Evolutionary conservation across 441 rosid species (phyloP).

Genomic region (Gossypium laxum): DNA sequence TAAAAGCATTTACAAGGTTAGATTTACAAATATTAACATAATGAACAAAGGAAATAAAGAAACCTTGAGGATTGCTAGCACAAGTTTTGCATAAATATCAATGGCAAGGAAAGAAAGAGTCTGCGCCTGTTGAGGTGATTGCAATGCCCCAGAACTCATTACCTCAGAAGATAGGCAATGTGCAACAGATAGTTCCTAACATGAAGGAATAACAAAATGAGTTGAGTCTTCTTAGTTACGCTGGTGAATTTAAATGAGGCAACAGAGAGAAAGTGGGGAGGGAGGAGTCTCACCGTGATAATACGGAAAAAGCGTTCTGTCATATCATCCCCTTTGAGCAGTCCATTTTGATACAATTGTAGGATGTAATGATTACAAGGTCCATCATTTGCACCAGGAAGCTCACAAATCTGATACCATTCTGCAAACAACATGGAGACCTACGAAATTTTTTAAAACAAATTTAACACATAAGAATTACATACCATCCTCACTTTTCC

Average conservation of each 20-base stretch:
- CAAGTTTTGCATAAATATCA: slow-evolving; percentile 81
- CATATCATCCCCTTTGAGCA: slow-evolving; percentile 77
- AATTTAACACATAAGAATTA: slow-evolving; percentile 4
- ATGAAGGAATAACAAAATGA: slow-evolving; percentile 9
- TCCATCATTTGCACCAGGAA: slow-evolving; percentile 62
- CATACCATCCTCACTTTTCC: not conserved
- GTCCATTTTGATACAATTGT: slow-evolving; percentile 69
- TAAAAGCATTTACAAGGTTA: slow-evolving; percentile 10
- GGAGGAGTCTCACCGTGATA: slow-evolving; percentile 40
- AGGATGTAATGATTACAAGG: slow-evolving; percentile 50
- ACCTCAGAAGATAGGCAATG: slow-evolving; percentile 80
- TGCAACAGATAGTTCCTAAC: slow-evolving; percentile 72
- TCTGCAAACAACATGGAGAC: slow-evolving; percentile 58
- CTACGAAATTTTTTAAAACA: slow-evolving; percentile 27
- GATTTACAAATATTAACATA: slow-evolving; percentile 3
- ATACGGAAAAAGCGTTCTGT: slow-evolving; percentile 76
- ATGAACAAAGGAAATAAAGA: not conserved
- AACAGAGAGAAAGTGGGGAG: not conserved
- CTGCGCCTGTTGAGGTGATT: slow-evolving; percentile 62
- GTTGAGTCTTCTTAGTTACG: slow-evolving; percentile 2
- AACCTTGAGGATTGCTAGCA: slow-evolving; percentile 72
- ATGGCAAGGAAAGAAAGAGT: slow-evolving; percentile 72
- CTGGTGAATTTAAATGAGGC: not conserved
- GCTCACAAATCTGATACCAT: slow-evolving; percentile 85
- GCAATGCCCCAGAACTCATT: slow-evolving; percentile 47